These are phyloP conservation scores for Stagonosporopsis rhizophila DNA, from an alignment of 2,329 filamentous ascomycete species.

Conservation along the genomic window DNA sequence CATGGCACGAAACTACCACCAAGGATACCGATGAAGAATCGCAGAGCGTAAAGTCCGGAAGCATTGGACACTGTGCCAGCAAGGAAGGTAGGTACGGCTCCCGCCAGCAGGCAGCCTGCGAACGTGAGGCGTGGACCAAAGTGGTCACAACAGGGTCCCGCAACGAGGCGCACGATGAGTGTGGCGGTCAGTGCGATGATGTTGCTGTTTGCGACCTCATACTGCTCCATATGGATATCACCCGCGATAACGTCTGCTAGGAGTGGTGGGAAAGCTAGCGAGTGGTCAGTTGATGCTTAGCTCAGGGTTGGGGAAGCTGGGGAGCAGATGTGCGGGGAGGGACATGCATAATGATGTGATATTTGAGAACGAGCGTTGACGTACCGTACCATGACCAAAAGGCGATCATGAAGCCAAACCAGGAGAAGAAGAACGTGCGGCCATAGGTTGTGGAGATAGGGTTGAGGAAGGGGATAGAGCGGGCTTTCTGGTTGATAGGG, in stretches of 20 bases:
- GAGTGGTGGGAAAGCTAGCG: constrained; percentile 40
- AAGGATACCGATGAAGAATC: constrained; percentile 81
- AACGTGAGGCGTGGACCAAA: constrained; percentile 83
- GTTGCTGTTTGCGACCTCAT: constrained; percentile 83
- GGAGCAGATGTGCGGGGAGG: constrained; percentile 2
- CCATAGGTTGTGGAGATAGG: constrained; percentile 76
- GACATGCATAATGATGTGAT: constrained; percentile 6
- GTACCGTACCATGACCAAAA: constrained; percentile 75
- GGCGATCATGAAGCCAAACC: constrained; percentile 82
- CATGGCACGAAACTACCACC: constrained; percentile 81
- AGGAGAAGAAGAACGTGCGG: constrained; percentile 86
- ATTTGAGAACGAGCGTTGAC: background rate
- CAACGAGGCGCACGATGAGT: constrained; percentile 69
- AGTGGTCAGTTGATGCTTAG: constrained; percentile 9
- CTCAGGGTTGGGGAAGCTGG: background rate
- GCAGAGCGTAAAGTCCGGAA: constrained; percentile 69
- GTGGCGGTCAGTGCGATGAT: constrained; percentile 71
- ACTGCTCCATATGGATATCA: constrained; percentile 73
- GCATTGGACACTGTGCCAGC: constrained; percentile 75
- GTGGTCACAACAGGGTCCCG: constrained; percentile 80
- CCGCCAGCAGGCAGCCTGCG: constrained; percentile 73
- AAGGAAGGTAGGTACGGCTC: constrained; percentile 81
- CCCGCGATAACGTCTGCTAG: constrained; percentile 68
- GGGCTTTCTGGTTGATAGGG: constrained; percentile 80
- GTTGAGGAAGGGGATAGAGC: constrained; percentile 78